Conservation (phyloP, 495 filamentous ascomycete species). For the Barbatosphaeria neglecta region DNA sequence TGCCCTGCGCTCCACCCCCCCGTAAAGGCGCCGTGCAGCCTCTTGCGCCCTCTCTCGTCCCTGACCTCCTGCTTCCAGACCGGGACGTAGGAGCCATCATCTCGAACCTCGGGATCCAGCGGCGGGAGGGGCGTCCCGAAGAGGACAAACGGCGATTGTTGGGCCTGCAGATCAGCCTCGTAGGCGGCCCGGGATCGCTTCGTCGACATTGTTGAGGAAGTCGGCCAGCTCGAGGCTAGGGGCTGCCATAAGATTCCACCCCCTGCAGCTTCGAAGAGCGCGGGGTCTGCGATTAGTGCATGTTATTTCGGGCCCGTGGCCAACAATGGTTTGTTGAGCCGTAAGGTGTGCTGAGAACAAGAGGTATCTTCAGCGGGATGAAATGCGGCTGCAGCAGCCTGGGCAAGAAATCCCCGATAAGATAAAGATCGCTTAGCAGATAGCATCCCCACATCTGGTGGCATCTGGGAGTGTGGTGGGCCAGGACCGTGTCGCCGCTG, state of each 20-base stretch:
- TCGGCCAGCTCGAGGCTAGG: neutral
- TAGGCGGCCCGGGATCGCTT: constrained; percentile 71
- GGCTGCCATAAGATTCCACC: too few relatives aligned
- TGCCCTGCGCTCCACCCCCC: constrained; percentile 95
- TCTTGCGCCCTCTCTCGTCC: constrained; percentile 83
- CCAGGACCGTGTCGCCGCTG: too few relatives aligned
- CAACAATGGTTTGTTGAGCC: too few relatives aligned
- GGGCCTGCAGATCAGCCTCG: constrained; percentile 62
- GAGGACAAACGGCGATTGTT: constrained; percentile 66
- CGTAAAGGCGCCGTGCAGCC: constrained; percentile 92
- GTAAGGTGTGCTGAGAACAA: too few relatives aligned
- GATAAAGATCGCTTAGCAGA: too few relatives aligned
- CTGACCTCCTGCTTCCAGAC: constrained; percentile 96
- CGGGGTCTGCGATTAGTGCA: too few relatives aligned
- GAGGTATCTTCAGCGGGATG: too few relatives aligned
- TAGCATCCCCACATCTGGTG: too few relatives aligned
- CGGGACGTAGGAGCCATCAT: constrained; percentile 89
- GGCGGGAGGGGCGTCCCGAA: constrained; percentile 84
- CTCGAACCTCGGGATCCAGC: constrained; percentile 62
- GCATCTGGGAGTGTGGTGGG: too few relatives aligned
- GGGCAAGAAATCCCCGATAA: too few relatives aligned
- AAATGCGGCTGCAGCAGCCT: too few relatives aligned
- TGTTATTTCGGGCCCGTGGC: neutral
- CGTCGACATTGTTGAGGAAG: constrained; percentile 52
- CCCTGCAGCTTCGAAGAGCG: too few relatives aligned